Evolutionary conservation across 2,329 filamentous ascomycete species (phyloP), one percentile per base, ranked within the genome.

Genomic region (Raffaelea albimanens): DNA sequence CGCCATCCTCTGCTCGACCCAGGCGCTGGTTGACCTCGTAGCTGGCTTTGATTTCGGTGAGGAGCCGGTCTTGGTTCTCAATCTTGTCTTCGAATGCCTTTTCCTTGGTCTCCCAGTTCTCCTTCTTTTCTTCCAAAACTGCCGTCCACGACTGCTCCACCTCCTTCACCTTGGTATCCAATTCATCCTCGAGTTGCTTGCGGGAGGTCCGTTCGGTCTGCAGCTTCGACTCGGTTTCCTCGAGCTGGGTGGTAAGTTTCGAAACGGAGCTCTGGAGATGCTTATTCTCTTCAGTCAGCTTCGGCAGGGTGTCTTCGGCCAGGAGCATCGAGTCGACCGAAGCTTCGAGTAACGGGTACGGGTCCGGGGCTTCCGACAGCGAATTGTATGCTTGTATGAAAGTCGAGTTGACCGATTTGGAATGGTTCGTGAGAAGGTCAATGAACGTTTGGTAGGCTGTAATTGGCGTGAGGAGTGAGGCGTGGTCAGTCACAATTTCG

Each of bases 381-480:
- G 89, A 86, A 4, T 89, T 93, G 64, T 98, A 98, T 23, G 93
- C 75, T 59, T 95, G 87, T 52, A 98, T 73, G 61, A 98, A 98
- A 7, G 90, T 85, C 16, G 89, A 90, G 57, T 95, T 94, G 46
- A 93, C 87, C 5, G 87, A 80, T 67, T 98, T 98, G 57, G 89
- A 93, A 65, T 97, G 91, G 64, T 91, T 96, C 19, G 93, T 94
- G 52, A 98, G 76, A 49, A 95, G 82, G 62, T 98, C 93, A 64
- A 98, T 96, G 61, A 97, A 98, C 45, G 84, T 85, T 68, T 98
- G 93, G 70, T 98, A 98, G 44, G 90, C 89, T 91, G 64, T n/a
- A n/a, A n/a, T n/a, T n/a, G n/a, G n/a, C 52, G 9, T 49, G 21
- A 46, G 46, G 21, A 40, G 33, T 29, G 25, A 7, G 13, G 7